A percentile compares a stretch with the other conserved stretches of the same genome.
Conservation (phyloP, 768 basidiomycete species). For the Mrakia blollopis region DNA sequence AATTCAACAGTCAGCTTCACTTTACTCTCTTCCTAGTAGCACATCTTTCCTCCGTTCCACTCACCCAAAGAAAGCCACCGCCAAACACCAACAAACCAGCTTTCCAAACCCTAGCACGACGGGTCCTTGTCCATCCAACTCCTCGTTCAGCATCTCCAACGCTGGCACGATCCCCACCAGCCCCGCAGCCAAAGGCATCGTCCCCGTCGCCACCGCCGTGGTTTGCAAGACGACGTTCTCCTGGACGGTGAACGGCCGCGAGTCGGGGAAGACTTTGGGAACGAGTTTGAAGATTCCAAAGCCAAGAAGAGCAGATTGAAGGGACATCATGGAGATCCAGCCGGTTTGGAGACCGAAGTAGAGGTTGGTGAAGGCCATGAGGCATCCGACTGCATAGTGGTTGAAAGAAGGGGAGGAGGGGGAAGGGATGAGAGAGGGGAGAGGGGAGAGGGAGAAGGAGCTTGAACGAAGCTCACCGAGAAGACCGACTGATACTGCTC, state of each 20-base stretch:
- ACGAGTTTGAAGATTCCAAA: conserved; percentile 67
- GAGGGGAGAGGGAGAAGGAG: neutral
- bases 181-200: conserved; percentile 48
- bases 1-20: no score
- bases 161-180: conserved; percentile 94
- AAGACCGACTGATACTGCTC: conserved; percentile 70
- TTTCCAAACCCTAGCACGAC: conserved; percentile 68
- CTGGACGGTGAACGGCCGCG: conserved; percentile 69
- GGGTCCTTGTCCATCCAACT: conserved; percentile 69
- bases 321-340: conserved; percentile 88
- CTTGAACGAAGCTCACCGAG: conserved; percentile 56
- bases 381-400: conserved; percentile 8
- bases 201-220: conserved; percentile 88
- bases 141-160: conserved; percentile 66
- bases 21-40: no score
- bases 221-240: conserved; percentile 93
- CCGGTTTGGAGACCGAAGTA: conserved; percentile 69
- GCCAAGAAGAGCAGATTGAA: conserved; percentile 88
- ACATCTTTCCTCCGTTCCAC: conserved; percentile 9
- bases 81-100: conserved; percentile 79
- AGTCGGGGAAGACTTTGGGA: conserved; percentile 34
- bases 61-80: conserved; percentile 88
- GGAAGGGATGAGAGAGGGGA: neutral
- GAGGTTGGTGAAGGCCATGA: conserved; percentile 29
- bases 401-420: neutral